phyloP scores from a whole-genome alignment of 2,329 filamentous ascomycete genomes.

The Alternaria sp. region DNA sequence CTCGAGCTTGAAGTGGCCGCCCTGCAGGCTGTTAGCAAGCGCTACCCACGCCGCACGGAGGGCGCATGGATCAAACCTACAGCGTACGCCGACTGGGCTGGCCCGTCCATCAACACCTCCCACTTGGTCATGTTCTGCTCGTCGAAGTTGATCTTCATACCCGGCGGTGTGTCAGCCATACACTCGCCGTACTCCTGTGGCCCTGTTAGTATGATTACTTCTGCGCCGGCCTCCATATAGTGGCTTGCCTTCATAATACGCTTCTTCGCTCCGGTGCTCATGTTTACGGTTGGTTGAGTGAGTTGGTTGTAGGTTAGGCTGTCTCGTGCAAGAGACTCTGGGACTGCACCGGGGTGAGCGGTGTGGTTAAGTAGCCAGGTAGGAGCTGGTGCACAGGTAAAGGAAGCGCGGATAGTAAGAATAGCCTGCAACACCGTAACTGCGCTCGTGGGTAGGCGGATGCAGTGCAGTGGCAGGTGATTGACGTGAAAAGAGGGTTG shows the following conservation, averaged over 20 bases:
- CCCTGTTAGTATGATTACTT: slow-evolving; percentile 15
- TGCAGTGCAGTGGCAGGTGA: slow-evolving; percentile 4
- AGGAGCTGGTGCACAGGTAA: background rate
- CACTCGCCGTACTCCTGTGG: slow-evolving; percentile 47
- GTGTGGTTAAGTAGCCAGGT: background rate
- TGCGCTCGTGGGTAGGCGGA: slow-evolving; percentile 1
- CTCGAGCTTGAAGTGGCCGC: slow-evolving; percentile 75
- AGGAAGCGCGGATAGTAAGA: background rate
- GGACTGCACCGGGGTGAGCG: slow-evolving; percentile 3
- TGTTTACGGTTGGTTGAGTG: slow-evolving; percentile 24
- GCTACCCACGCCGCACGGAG: slow-evolving; percentile 1
- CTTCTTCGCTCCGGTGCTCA: slow-evolving; percentile 52
- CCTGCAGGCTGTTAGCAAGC: slow-evolving; percentile 50
- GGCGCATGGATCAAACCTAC: slow-evolving; percentile 52
- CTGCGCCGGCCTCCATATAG: background rate
- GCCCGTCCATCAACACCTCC: slow-evolving; percentile 71
- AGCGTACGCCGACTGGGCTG: slow-evolving; percentile 68
- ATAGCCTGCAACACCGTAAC: background rate
- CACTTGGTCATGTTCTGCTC: slow-evolving; percentile 72
- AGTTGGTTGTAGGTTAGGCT: background rate
- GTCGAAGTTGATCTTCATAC: slow-evolving; percentile 56
- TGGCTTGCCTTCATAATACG: slow-evolving; percentile 53
- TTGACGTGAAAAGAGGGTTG: slow-evolving; percentile 10
- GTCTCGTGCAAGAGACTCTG: slow-evolving; percentile 10
- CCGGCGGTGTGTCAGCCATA: slow-evolving; percentile 42